phyloP scores from a whole-genome alignment of 257 asterid species.

The Solanum microdontum region DNA sequence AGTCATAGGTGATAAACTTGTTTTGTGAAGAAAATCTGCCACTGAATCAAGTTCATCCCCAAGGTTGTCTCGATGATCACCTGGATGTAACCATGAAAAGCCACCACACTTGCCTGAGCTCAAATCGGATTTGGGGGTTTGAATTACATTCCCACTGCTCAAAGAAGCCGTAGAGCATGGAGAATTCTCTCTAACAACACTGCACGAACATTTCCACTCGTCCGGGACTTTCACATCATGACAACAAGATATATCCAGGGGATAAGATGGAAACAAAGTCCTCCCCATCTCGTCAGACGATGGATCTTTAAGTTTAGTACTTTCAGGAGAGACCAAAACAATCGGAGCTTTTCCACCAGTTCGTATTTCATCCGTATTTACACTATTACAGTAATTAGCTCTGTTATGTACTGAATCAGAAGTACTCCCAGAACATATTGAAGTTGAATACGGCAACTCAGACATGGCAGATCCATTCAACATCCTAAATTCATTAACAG shows the following conservation, averaged over 20 bases:
- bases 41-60: constrained; percentile 18
- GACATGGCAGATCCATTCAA: constrained; percentile 4
- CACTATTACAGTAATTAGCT: constrained; percentile 3
- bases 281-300: constrained; percentile 1
- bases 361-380: constrained; percentile 1
- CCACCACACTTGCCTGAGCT: constrained; percentile 16
- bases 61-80: neutral
- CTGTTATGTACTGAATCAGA: constrained; percentile 17
- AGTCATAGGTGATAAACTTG: constrained; percentile 19
- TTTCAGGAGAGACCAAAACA: constrained; percentile 8
- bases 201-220: neutral
- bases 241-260: constrained; percentile 3
- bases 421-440: constrained; percentile 7
- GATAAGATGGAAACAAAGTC: neutral
- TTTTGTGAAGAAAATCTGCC: constrained; percentile 10
- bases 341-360: constrained; percentile 14
- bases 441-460: constrained; percentile 23
- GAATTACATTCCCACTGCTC: constrained; percentile 45
- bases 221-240: neutral
- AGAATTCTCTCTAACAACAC: constrained; percentile 14
- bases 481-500: neutral
- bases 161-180: constrained; percentile 24
- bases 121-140: constrained; percentile 56
- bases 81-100: constrained; percentile 9
- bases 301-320: constrained; percentile 4